A percentile compares a stretch with the other conserved stretches of the same genome.
phyloP scores from a whole-genome alignment of 805 yeast species.

The Clavispora phyllophila region DNA sequence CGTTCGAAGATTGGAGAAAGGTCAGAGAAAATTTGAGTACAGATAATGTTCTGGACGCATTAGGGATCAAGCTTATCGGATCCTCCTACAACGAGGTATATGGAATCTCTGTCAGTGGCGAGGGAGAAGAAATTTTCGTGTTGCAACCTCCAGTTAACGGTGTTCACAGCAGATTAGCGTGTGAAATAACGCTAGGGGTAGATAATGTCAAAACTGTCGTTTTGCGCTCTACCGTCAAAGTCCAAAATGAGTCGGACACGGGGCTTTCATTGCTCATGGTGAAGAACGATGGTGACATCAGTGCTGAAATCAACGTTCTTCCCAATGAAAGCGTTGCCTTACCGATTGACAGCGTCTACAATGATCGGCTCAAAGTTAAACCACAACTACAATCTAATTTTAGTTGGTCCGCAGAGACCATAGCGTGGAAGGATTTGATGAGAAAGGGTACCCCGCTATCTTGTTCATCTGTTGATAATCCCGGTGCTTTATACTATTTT shows the following conservation, averaged over 20 bases:
- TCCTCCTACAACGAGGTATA: constrained; percentile 51
- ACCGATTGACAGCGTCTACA: constrained; percentile 68
- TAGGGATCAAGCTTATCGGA: constrained; percentile 59
- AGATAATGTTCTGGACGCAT: constrained; percentile 52
- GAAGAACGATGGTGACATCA: constrained; percentile 28
- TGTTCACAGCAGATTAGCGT: constrained; percentile 68
- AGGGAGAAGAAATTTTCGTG: constrained; percentile 75
- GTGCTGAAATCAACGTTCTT: constrained; percentile 33
- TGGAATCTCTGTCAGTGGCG: constrained; percentile 65
- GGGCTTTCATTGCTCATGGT: constrained; percentile 45
- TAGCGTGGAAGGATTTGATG: constrained; percentile 63
- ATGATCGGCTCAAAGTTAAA: constrained; percentile 50
- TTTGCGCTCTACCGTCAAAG: constrained; percentile 69
- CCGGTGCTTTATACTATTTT: constrained; percentile 52
- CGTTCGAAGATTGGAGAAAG: constrained; percentile 90
- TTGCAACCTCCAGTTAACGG: constrained; percentile 57
- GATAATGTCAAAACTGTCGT: constrained; percentile 76
- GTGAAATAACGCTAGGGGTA: constrained; percentile 63
- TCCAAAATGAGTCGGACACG: constrained; percentile 59
- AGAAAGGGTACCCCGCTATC: constrained; percentile 48
- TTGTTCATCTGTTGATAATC: constrained; percentile 45
- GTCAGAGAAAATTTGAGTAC: constrained; percentile 76
- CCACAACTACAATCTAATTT: constrained; percentile 57
- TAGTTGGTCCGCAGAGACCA: constrained; percentile 60
- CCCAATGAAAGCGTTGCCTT: constrained; percentile 60